Evolutionary conservation across 2,329 filamentous ascomycete species (phyloP).

Genomic region (Stagonosporopsis rhizophila): DNA sequence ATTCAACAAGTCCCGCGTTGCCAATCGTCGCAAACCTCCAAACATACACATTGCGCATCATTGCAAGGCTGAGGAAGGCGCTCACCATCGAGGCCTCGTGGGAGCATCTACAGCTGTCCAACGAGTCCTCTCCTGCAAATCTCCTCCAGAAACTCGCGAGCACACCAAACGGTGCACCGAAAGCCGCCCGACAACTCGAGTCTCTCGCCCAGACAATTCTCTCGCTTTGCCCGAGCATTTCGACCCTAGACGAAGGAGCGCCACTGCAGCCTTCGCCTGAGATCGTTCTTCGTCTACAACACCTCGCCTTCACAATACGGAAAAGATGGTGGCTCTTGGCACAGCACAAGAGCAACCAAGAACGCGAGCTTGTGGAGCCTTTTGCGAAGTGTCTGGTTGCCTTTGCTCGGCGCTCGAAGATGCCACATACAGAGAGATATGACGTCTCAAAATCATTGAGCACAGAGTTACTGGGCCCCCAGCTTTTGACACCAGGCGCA

Average conservation of each 20-base stretch:
- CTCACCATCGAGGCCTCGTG: conserved; percentile 65
- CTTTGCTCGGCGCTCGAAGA: conserved; percentile 62
- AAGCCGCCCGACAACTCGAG: conserved; percentile 71
- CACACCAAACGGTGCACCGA: conserved; percentile 58
- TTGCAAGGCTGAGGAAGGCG: conserved; percentile 67
- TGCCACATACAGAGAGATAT: conserved; percentile 49
- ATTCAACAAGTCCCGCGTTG: conserved; percentile 42
- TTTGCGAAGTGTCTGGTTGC: conserved; percentile 69
- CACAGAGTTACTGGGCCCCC: conserved; percentile 10
- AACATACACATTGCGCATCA: conserved; percentile 68
- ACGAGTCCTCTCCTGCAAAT: conserved; percentile 64
- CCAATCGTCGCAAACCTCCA: conserved; percentile 71
- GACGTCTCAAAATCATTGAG: conserved; percentile 45
- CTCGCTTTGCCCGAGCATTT: conserved; percentile 71
- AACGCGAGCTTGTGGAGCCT: conserved; percentile 71
- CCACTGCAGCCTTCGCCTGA: conserved; percentile 64
- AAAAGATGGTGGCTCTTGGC: conserved; percentile 71
- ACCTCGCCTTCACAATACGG: conserved; percentile 66
- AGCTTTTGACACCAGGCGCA: neutral
- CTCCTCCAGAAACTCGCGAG: conserved; percentile 61
- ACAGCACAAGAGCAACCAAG: conserved; percentile 64
- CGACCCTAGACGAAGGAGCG: conserved; percentile 68
- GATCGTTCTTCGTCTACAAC: conserved; percentile 68
- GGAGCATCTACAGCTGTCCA: conserved; percentile 61
- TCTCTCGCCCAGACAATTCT: conserved; percentile 70